Evolutionary conservation across 176 grass and related monocot species (phyloP).

Genomic region (Chloris gayana): DNA sequence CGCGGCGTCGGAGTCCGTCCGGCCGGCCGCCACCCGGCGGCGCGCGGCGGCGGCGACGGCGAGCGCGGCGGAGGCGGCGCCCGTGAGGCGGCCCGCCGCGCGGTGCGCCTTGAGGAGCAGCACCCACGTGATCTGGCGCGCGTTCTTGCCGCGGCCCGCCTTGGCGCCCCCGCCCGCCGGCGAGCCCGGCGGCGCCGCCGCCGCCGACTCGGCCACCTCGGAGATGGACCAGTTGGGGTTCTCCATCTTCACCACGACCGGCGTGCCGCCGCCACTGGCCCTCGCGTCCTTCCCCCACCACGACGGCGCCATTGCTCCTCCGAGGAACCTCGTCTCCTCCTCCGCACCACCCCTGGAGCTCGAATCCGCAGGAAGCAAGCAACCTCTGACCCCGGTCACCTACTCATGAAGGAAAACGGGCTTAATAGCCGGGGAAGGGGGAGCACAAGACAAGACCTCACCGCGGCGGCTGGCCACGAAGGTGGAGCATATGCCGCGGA

Average conservation of each 20-base stretch:
- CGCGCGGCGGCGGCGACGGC: constrained; percentile 54
- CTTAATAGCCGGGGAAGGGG: constrained; percentile 26
- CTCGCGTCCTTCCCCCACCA: constrained; percentile 51
- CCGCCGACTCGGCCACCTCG: constrained; percentile 56
- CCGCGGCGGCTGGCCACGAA: constrained; percentile 19
- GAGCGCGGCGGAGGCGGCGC: constrained; percentile 54
- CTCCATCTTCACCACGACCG: constrained; percentile 84
- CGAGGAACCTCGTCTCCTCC: neutral
- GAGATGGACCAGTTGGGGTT: constrained; percentile 85
- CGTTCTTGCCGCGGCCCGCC: constrained; percentile 63
- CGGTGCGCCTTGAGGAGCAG: constrained; percentile 80
- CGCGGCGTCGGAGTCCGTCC: constrained; percentile 54
- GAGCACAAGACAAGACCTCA: constrained; percentile 29
- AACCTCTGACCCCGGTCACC: constrained; percentile 21
- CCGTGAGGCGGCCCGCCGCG: constrained; percentile 55
- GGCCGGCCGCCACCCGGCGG: constrained; percentile 51
- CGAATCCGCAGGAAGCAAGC: neutral
- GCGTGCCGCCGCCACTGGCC: constrained; percentile 38
- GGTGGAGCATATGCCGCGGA: neutral
- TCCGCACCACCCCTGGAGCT: accelerated
- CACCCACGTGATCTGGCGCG: constrained; percentile 87
- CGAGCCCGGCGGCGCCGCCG: constrained; percentile 16
- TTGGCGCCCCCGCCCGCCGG: constrained; percentile 43
- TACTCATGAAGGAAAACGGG: constrained; percentile 27
- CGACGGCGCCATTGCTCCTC: constrained; percentile 49